Evolutionary conservation across 805 yeast species (phyloP).

Genomic region (Starmerella powellii): DNA sequence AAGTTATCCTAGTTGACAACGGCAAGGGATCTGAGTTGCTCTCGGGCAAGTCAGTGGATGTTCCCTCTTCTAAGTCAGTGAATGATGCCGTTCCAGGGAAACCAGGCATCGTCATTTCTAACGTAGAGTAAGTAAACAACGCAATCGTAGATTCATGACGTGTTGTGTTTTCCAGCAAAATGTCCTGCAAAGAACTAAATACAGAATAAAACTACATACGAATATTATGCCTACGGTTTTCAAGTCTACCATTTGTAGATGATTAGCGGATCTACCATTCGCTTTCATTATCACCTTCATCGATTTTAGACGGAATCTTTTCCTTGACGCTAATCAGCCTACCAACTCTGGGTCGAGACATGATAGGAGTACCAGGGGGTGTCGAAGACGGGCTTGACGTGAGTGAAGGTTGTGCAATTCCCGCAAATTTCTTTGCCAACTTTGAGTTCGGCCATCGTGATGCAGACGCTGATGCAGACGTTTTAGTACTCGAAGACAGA

Average conservation of each 20-base stretch:
- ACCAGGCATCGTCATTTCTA: conserved; percentile 73
- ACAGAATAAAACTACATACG: neutral
- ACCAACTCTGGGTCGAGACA: conserved; percentile 10
- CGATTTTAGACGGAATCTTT: conserved; percentile 15
- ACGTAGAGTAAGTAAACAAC: conserved; percentile 32
- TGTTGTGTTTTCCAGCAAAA: too few relatives aligned
- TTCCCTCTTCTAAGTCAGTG: conserved; percentile 55
- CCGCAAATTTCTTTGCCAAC: conserved; percentile 1
- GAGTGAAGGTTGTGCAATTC: conserved; percentile 3
- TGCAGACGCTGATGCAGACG: neutral
- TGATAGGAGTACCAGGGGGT: conserved; percentile 7
- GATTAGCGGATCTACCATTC: too few relatives aligned
- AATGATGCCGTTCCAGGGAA: conserved; percentile 85
- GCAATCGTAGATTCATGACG: too few relatives aligned
- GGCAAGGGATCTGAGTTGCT: conserved; percentile 61
- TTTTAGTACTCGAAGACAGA: neutral
- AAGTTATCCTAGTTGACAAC: conserved; percentile 49
- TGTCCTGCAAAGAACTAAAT: neutral
- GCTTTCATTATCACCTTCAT: conserved; percentile 14
- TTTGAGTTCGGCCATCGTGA: conserved; percentile 5
- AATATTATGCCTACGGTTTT: too few relatives aligned
- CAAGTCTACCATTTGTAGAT: too few relatives aligned
- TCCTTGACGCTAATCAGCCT: conserved; percentile 11
- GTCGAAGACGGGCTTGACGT: conserved; percentile 4
- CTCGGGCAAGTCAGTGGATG: conserved; percentile 57